Evolutionary conservation across 2,329 filamentous ascomycete species (phyloP).

Genomic region (Rhytidhysteron rufulum): DNA sequence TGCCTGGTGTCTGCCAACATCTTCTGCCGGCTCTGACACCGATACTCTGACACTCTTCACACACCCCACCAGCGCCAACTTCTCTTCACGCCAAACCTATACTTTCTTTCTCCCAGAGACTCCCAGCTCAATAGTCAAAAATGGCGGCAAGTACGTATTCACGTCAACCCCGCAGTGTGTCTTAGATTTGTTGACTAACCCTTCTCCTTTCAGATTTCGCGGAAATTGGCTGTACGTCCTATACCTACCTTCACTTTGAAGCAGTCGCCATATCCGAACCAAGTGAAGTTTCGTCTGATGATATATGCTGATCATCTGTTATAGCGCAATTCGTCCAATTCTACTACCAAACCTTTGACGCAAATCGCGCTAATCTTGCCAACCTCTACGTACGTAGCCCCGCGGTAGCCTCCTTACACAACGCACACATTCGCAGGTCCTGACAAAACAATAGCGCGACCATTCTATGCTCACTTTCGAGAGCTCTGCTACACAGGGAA

Average conservation of each 20-base stretch:
- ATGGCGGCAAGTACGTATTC: too few species aligned
- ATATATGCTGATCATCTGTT: background rate
- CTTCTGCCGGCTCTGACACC: too few species aligned
- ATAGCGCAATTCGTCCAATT: slow-evolving; percentile 82
- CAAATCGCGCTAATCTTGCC: slow-evolving; percentile 60
- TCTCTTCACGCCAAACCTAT: too few species aligned
- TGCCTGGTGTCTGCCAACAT: too few species aligned
- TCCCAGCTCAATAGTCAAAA: too few species aligned
- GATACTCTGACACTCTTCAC: too few species aligned
- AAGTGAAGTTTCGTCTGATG: too few species aligned
- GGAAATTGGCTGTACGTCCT: slow-evolving; percentile 39
- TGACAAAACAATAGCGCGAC: slow-evolving; percentile 56
- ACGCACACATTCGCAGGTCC: slow-evolving; percentile 2
- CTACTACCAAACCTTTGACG: slow-evolving; percentile 89
- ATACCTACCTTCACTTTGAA: background rate
- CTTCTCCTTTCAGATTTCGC: slow-evolving; percentile 10
- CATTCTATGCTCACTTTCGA: slow-evolving; percentile 95
- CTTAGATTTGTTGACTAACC: slow-evolving; percentile 4
- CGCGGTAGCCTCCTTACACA: slow-evolving; percentile 1
- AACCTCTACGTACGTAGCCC: slow-evolving; percentile 71
- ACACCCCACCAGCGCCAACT: too few species aligned
- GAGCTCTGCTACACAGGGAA: slow-evolving; percentile 62
- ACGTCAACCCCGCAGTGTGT: background rate
- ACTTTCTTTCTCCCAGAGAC: too few species aligned
- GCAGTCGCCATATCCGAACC: too few species aligned